Conservation (phyloP, 129 eudicot species). For the Chrysanthemum seticuspe region DNA sequence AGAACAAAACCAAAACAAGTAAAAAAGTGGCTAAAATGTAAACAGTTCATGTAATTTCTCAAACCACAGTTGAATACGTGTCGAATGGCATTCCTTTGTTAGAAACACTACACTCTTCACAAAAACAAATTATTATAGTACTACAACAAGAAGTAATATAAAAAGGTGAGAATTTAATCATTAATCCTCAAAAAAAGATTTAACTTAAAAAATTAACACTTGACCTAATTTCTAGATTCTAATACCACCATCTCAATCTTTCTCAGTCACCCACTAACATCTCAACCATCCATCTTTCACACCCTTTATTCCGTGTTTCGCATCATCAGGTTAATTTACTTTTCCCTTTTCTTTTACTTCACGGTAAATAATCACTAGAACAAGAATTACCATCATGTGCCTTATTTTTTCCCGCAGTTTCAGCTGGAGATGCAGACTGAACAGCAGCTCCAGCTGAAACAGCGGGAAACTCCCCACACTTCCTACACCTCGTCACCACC, state of each 20-base stretch:
- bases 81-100: background rate
- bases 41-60: background rate
- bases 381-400: constrained; percentile 25
- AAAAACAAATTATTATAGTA: no score
- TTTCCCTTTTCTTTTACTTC: background rate
- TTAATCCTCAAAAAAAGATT: no score
- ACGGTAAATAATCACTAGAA: constrained; percentile 41
- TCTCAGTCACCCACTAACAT: background rate
- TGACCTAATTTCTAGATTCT: constrained; percentile 12
- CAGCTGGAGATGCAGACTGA: background rate
- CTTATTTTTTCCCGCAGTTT: constrained; percentile 21
- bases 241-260: constrained; percentile 16
- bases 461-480: constrained; percentile 60
- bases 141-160: background rate
- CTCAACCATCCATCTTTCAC: constrained; percentile 26
- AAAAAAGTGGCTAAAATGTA: no score
- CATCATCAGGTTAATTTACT: background rate
- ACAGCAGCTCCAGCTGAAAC: constrained; percentile 12
- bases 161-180: no score
- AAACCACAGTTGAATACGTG: background rate
- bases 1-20: no score
- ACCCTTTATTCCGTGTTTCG: constrained; percentile 10
- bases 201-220: background rate
- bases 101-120: background rate
- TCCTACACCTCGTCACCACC: constrained; percentile 51